Evolutionary conservation across 1,284 basidiomycete genomes (phyloP), one percentile per base, ranked within the genome.

Genomic region (Ceratobasidium sp.): DNA sequence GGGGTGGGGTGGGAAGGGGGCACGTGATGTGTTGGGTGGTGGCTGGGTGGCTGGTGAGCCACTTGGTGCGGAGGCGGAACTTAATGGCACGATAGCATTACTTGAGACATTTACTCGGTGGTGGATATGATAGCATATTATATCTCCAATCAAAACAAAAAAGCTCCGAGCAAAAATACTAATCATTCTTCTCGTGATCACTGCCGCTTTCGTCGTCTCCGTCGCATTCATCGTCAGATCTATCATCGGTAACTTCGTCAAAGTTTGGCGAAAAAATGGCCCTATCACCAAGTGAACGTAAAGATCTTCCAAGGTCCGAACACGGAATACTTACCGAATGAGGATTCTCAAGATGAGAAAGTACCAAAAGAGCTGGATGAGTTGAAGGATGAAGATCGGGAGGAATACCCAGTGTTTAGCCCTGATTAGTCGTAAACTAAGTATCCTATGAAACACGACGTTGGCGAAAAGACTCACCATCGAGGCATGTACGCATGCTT

Each of bases 361-460:
- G 84, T 95, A 96, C 96, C 96, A 97, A 87, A 97, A 97, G 26
- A 97, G 80, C 83, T 98, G 97, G 82, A 98, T 88, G 79, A 90
- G 82, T 84, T 96, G 95, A 15, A 98, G 87, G 0, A 94, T 85
- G 13, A 91, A 81, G 78, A 98, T 87, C 0, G 96, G 93, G 0
- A 84, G 81, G 82, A 96, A 95, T 68, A 97, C 91, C 82, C 96
- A 94, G 82, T 91, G 93, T 82, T 88, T n/a, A n/a, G n/a, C n/a
- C n/a, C n/a, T n/a, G n/a, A n/a, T n/a, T n/a, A n/a, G n/a, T n/a
- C n/a, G n/a, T n/a, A n/a, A n/a, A n/a, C n/a, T n/a, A n/a, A n/a
- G 90, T 90, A 96, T 92, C 94, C 84, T n/a, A n/a, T 84, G 71
- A 13, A 48, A 23, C 62, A 23, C 3, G 28, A 44, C 17, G 52